phyloP scores from a whole-genome alignment of 192 early-diverging fungal genomes.

The Linnemannia elongata region DNA sequence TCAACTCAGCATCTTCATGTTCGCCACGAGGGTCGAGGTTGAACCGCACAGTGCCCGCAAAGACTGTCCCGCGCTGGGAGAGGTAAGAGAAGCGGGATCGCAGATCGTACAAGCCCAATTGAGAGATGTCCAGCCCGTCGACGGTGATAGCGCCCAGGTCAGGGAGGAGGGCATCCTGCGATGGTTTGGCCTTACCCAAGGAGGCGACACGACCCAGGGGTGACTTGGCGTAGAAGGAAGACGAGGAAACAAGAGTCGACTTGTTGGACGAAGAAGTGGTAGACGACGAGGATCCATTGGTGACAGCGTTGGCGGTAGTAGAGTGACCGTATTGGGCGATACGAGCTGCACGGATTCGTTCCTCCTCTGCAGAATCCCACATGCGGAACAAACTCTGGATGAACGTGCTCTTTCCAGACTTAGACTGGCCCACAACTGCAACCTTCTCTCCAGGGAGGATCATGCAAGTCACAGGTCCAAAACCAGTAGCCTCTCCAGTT shows the following conservation, averaged over 20 bases:
- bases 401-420: slow-evolving; percentile 51
- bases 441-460: slow-evolving; percentile 46
- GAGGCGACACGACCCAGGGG: slow-evolving; percentile 11
- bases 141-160: slow-evolving; percentile 68
- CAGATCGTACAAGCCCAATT: slow-evolving; percentile 67
- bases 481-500: background rate
- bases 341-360: slow-evolving; percentile 23
- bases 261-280: background rate
- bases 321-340: background rate
- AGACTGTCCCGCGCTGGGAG: slow-evolving; percentile 44
- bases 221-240: slow-evolving; percentile 6
- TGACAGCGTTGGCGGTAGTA: background rate
- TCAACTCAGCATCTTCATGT: slow-evolving; percentile 77
- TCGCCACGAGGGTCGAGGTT: slow-evolving; percentile 80
- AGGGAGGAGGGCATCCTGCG: background rate
- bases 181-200: background rate
- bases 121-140: slow-evolving; percentile 74
- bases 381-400: slow-evolving; percentile 49
- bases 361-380: slow-evolving; percentile 52
- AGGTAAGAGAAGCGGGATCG: slow-evolving; percentile 54
- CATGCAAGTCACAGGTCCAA: slow-evolving; percentile 43
- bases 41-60: slow-evolving; percentile 61
- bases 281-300: background rate
- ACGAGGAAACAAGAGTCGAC: background rate
- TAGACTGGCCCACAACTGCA: slow-evolving; percentile 44